Conservation (phyloP, 2,329 filamentous ascomycete genomes). For the Phoma herbarum region DNA sequence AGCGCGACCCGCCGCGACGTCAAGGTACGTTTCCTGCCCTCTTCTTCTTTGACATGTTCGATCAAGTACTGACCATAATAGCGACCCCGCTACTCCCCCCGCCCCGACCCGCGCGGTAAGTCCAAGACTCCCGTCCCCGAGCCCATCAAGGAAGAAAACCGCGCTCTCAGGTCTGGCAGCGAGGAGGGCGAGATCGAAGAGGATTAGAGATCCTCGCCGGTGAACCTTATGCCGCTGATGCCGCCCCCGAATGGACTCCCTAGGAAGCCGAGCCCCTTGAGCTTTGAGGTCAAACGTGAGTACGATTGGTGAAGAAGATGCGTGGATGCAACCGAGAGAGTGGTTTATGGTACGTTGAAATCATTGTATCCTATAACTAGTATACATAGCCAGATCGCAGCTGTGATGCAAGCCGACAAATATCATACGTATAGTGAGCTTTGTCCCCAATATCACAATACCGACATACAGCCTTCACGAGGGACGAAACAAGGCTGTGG, state of each 20-base stretch:
- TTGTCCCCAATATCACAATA: too few species aligned
- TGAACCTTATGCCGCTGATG: not conserved
- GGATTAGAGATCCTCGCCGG: slow-evolving; percentile 48
- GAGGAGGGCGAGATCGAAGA: slow-evolving; percentile 99
- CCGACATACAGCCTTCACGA: not conserved
- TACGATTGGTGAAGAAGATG: not conserved
- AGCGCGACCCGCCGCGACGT: slow-evolving; percentile 52
- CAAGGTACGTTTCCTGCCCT: slow-evolving; percentile 50
- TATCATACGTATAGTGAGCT: not conserved
- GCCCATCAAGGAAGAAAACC: slow-evolving; percentile 64
- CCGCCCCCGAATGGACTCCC: not conserved
- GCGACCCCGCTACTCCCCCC: slow-evolving; percentile 61
- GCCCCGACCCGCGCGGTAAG: slow-evolving; percentile 61
- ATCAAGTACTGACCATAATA: slow-evolving; percentile 26
- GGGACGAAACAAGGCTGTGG: not conserved
- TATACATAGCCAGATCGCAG: not conserved
- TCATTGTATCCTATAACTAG: not conserved
- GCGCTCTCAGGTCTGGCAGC: slow-evolving; percentile 80
- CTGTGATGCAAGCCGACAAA: not conserved
- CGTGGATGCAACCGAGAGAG: not conserved
- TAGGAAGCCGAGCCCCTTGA: not conserved
- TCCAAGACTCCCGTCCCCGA: slow-evolving; percentile 63
- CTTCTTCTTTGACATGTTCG: not conserved
- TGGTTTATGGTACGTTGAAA: not conserved
- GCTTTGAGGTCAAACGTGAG: not conserved